These are phyloP conservation scores for Cladosporium sp. DNA, from an alignment of 2,329 filamentous ascomycete genomes.

Conservation along the genomic window DNA sequence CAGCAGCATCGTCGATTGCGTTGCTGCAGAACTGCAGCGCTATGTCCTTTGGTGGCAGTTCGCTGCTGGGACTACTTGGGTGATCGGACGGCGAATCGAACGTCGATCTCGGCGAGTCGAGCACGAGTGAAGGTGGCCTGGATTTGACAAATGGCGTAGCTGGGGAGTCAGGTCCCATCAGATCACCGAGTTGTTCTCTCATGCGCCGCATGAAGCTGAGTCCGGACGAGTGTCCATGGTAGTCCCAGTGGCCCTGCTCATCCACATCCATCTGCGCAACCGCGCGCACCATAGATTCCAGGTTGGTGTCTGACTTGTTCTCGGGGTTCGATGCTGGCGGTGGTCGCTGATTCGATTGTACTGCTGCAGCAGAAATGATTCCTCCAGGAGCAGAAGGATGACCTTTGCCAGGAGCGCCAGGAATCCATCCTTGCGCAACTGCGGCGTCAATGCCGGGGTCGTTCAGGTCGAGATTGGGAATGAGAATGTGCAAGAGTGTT, in stretches of 20 bases:
- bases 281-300: slow-evolving; percentile 93
- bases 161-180: slow-evolving; percentile 66
- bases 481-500: slow-evolving; percentile 72
- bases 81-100: slow-evolving; percentile 58
- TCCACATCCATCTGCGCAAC: slow-evolving; percentile 89
- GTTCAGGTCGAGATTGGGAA: slow-evolving; percentile 81
- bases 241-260: slow-evolving; percentile 90
- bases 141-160: slow-evolving; percentile 58
- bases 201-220: slow-evolving; percentile 84
- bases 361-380: slow-evolving; percentile 21
- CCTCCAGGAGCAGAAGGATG: slow-evolving; percentile 19
- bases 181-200: slow-evolving; percentile 80
- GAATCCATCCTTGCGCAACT: slow-evolving; percentile 49
- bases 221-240: slow-evolving; percentile 89
- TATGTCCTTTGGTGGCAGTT: slow-evolving; percentile 66
- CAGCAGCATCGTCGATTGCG: slow-evolving; percentile 62
- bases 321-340: slow-evolving; percentile 47
- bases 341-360: slow-evolving; percentile 27
- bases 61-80: slow-evolving; percentile 47
- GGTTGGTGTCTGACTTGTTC: slow-evolving; percentile 59
- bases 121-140: slow-evolving; percentile 56
- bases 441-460: slow-evolving; percentile 80
- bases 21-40: slow-evolving; percentile 59
- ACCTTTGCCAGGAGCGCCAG: slow-evolving; percentile 37
- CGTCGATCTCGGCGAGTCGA: slow-evolving; percentile 65